Conservation (phyloP, 2,329 filamentous ascomycete species). For the Corynespora cassiicola region DNA sequence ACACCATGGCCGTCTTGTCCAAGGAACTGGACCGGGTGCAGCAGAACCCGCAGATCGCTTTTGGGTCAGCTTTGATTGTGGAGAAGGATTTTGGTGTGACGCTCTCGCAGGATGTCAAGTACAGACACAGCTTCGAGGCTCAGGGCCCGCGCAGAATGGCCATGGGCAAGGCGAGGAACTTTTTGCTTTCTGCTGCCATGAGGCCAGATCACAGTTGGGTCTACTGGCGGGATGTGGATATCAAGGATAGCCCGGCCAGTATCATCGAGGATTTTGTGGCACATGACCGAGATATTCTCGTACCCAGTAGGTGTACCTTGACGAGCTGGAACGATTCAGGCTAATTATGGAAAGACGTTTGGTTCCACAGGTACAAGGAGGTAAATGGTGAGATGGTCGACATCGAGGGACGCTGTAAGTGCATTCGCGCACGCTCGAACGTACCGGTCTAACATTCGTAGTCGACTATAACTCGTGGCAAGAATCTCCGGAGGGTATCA, state of each 20-base stretch:
- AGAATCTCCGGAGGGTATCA: conserved; percentile 84
- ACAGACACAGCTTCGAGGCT: conserved; percentile 83
- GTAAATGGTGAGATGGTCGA: conserved; percentile 69
- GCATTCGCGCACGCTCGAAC: too few species aligned
- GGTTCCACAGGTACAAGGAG: conserved; percentile 88
- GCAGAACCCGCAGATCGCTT: conserved; percentile 77
- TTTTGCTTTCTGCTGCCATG: conserved; percentile 80
- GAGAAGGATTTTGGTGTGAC: conserved; percentile 88
- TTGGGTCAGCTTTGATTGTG: conserved; percentile 83
- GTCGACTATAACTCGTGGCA: conserved; percentile 99
- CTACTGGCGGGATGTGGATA: conserved; percentile 98
- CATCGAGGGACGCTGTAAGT: conserved; percentile 91
- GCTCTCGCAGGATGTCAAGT: conserved; percentile 78
- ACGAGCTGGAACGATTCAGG: too few species aligned
- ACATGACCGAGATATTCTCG: conserved; percentile 89
- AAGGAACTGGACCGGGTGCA: conserved; percentile 89
- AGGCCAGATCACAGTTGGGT: conserved; percentile 98
- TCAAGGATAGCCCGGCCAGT: conserved; percentile 83
- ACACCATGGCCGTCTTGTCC: conserved; percentile 85
- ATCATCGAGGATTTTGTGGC: conserved; percentile 96
- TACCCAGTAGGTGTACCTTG: conserved; percentile 88
- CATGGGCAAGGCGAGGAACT: conserved; percentile 91
- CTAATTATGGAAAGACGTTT: conserved; percentile 72
- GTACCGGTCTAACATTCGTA: conserved; percentile 45
- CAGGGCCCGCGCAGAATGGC: conserved; percentile 90